Base-by-base conservation (phyloP, 1,284 basidiomycete species). In the Laetiporus sulphureus region DNA sequence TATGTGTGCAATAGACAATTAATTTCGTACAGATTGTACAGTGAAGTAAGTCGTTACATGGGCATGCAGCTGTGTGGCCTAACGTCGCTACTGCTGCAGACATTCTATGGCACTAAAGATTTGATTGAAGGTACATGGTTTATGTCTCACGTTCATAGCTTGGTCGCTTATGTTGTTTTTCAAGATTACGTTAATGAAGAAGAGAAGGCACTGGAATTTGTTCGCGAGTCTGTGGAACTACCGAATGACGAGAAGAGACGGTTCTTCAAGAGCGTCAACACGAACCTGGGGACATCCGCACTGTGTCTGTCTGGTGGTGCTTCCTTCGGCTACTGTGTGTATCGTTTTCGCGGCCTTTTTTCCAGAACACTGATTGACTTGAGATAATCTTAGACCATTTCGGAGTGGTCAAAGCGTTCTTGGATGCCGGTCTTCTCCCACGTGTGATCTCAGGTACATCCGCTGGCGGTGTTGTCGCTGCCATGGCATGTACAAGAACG, bases 291-390 rank as follows among this genome's bases (percentile, higher is more conserved):
- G 49, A 73, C 75, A n/a, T 78, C 87, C 37, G 96, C 95, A 0
- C 68, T 99, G 4, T 98, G 95, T 62, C 73, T 99, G 5, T 93
- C 89, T 11, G 95, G 95, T 15, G 95, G 95, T 11, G 95, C 89
- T 3, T 86, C 83, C 1, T 96, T 98, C 57, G 95, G 91, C 3
- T 97, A 96, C 62, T 95, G 84, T 85, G 53, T 27, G 21, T 6
- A 15, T 27, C 27, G 16, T 20, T 31, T 16, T 13, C n/a, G n/a
- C n/a, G n/a, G n/a, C n/a, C n/a, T n/a, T n/a, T n/a, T n/a, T n/a
- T n/a, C n/a, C n/a, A n/a, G n/a, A n/a, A n/a, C n/a, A n/a, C n/a
- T n/a, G n/a, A n/a, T n/a, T 18, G 10, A 16, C 29, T 32, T 18
- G 15, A 10, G 10, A 12, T 18, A 39, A 24, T 32, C 22, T 37